Evolutionary conservation across 169 alveolate species (phyloP).

Genomic region (Cryptosporidium viatorum): DNA sequence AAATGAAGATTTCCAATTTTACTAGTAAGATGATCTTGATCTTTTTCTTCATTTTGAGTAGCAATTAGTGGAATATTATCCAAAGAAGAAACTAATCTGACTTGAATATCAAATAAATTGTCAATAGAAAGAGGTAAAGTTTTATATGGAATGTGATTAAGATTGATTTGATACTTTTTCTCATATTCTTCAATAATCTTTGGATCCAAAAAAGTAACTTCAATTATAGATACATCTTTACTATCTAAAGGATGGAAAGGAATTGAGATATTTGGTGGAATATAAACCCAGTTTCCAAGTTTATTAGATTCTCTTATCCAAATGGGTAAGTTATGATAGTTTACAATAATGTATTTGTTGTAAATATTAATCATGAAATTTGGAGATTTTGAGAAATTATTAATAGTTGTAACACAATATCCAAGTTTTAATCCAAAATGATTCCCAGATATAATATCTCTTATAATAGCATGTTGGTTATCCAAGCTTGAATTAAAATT

Average conservation of each 20-base stretch:
- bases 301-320: constrained; percentile 29
- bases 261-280: constrained; percentile 46
- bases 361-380: constrained; percentile 56
- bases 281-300: constrained; percentile 24
- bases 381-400: constrained; percentile 9
- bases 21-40: not conserved
- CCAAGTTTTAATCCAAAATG: constrained; percentile 40
- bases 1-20: constrained; percentile 33
- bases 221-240: constrained; percentile 22
- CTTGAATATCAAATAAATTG: constrained; percentile 41
- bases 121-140: constrained; percentile 46
- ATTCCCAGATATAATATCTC: not conserved
- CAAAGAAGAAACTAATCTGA: constrained; percentile 26
- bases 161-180: not conserved
- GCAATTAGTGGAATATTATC: not conserved
- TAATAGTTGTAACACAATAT: constrained; percentile 50
- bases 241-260: constrained; percentile 49
- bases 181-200: constrained; percentile 22
- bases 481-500: not conserved
- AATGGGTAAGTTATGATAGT: constrained; percentile 42
- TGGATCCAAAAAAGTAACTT: constrained; percentile 55
- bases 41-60: not conserved
- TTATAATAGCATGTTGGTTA: not conserved
- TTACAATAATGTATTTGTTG: constrained; percentile 31
- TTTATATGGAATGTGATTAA: constrained; percentile 29